Evolutionary conservation across 2,329 filamentous ascomycete genomes (phyloP), one percentile per base, ranked within the genome.

Genomic region (Venturia effusa): DNA sequence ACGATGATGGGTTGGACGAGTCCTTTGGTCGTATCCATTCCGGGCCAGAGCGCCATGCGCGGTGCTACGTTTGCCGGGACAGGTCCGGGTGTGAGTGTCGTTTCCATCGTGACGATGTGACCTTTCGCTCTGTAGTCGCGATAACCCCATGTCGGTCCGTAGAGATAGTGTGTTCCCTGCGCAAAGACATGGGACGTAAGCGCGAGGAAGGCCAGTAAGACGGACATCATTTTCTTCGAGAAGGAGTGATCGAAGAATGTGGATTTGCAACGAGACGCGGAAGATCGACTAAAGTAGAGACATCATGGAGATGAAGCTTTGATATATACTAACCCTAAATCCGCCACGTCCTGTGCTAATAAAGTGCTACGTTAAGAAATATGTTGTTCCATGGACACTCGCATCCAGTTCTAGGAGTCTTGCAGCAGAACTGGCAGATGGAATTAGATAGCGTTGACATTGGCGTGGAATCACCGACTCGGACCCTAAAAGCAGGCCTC

Each of bases 1-100:
- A 64, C 62, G 32, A 64, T 60, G 32, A 64, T 64, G 17, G 62
- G 62, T 51, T 64, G 62, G 4, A 64, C 32, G 6, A 64, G 41
- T 5, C 62, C 62, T 30, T 51, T 61, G 4, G 51, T 30, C 30
- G 55, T 48, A 32, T 64, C 55, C 55, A 64, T 40, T 10, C 62
- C 62, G 7, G 62, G 62, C 62, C 62, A 64, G n/a, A 64, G 32
- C 55, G 62, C 62, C 55, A 64, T 27, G 11, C 62, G 51, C 6
- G 57, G 57, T 39, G 57, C 34, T 4, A 51, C 39, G 15, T 24
- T 41, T 5, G 51, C 54, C 6, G 62, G 62, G 19, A 34, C 43
- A 3, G 51, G 51, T 3, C 41, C 41, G 19, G 62, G n/a, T 40
- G 19, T 34, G n/a, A 64, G 62, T 32, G 62, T 64, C 24, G 62